Percentiles rank a stretch among this genome's conserved stretches.
phyloP scores from a whole-genome alignment of 164 flowering plant species.

The Tinospora cordifolia region DNA sequence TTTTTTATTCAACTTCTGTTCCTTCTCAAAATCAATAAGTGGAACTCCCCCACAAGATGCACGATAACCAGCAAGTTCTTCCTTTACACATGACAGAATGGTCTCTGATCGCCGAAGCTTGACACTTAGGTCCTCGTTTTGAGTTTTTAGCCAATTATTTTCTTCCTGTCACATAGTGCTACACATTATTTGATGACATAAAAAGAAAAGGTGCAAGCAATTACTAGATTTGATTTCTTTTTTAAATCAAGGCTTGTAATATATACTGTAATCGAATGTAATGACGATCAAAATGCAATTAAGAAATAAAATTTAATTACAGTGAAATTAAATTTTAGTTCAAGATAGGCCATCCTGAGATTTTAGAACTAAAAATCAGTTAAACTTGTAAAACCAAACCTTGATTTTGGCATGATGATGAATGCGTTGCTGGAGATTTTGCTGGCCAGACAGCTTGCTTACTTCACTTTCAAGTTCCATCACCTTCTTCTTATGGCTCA shows the following conservation, averaged over 20 bases:
- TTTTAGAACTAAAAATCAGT: background rate
- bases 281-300: background rate
- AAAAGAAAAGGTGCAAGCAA: background rate
- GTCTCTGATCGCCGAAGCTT: conserved; percentile 52
- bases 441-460: conserved; percentile 82
- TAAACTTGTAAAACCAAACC: conserved; percentile 30
- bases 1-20: conserved; percentile 40
- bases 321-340: background rate
- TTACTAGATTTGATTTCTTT: background rate
- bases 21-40: conserved; percentile 50
- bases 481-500: conserved; percentile 48
- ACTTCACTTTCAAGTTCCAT: conserved; percentile 74
- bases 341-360: background rate
- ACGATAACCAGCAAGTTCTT: conserved; percentile 63
- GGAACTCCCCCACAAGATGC: conserved; percentile 46
- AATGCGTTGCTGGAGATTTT: conserved; percentile 86
- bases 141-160: conserved; percentile 59
- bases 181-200: background rate
- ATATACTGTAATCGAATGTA: background rate
- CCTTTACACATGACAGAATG: conserved; percentile 54
- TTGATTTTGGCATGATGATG: conserved; percentile 98
- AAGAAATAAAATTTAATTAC: background rate
- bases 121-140: conserved; percentile 59
- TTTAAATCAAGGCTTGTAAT: background rate
- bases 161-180: conserved; percentile 58